These are phyloP conservation scores for Fusarium chlamydosporum DNA, from an alignment of 2,329 filamentous ascomycete genomes.

Conservation along the genomic window DNA sequence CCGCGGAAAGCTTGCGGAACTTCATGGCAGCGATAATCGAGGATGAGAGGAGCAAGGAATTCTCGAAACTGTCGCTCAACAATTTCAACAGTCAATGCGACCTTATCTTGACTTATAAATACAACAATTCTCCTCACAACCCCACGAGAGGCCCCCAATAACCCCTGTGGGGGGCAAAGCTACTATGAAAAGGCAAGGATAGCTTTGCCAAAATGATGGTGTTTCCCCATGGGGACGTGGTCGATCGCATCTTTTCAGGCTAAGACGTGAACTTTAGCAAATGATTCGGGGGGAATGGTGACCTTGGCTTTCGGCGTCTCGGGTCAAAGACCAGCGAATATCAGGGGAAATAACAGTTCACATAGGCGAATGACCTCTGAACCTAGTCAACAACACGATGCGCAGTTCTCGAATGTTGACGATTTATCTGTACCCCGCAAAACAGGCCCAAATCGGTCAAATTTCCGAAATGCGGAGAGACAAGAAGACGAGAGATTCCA, in stretches of 20 bases:
- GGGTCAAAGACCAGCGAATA: slow-evolving; percentile 41
- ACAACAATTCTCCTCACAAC: slow-evolving; percentile 14
- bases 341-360: slow-evolving; percentile 27
- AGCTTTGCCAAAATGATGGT: slow-evolving; percentile 29
- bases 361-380: slow-evolving; percentile 25
- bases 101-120: slow-evolving; percentile 35
- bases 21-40: slow-evolving; percentile 41
- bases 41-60: slow-evolving; percentile 12
- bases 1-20: slow-evolving; percentile 42
- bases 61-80: slow-evolving; percentile 18
- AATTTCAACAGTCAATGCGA: slow-evolving; percentile 13
- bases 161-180: slow-evolving; percentile 44
- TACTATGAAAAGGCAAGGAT: slow-evolving; percentile 27
- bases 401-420: slow-evolving; percentile 8
- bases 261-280: slow-evolving; percentile 29
- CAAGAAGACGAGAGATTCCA: slow-evolving; percentile 35
- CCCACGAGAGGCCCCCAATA: slow-evolving; percentile 46
- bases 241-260: slow-evolving; percentile 42
- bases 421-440: slow-evolving; percentile 30
- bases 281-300: slow-evolving; percentile 24
- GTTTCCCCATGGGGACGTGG: slow-evolving; percentile 48
- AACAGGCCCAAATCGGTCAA: slow-evolving; percentile 29
- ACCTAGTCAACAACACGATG: slow-evolving; percentile 20
- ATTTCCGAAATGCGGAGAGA: slow-evolving; percentile 37
- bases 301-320: slow-evolving; percentile 36